phyloP scores from a whole-genome alignment of 2,329 filamentous ascomycete genomes.

The Aspergillus fumigatus region DNA sequence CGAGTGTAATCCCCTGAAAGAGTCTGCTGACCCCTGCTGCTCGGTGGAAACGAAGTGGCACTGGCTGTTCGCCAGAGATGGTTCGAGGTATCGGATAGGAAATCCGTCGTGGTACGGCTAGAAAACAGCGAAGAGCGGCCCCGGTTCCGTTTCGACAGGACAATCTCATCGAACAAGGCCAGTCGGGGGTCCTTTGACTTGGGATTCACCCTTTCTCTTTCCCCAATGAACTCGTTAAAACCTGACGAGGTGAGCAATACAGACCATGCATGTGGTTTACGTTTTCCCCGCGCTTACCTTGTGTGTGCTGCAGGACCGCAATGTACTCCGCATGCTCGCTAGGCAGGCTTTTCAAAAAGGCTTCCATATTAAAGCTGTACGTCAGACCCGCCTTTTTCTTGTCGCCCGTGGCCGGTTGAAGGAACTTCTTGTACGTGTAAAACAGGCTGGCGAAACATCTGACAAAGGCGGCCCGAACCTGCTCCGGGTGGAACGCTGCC shows the following conservation, averaged over 20 bases:
- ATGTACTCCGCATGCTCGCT: slow-evolving; percentile 63
- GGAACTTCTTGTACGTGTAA: slow-evolving; percentile 64
- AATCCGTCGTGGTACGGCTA: slow-evolving; percentile 46
- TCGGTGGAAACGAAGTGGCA: slow-evolving; percentile 52
- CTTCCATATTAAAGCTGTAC: slow-evolving; percentile 64
- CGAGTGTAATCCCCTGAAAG: slow-evolving; percentile 49
- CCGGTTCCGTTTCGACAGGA: slow-evolving; percentile 60
- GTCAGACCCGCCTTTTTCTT: slow-evolving; percentile 59
- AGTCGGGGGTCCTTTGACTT: slow-evolving; percentile 52
- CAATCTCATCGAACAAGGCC: slow-evolving; percentile 61
- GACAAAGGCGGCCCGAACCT: slow-evolving; percentile 64
- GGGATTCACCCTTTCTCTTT: slow-evolving; percentile 52
- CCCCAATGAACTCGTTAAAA: slow-evolving; percentile 62
- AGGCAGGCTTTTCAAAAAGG: slow-evolving; percentile 60
- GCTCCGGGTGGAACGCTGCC: slow-evolving; percentile 62
- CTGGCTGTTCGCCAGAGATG: slow-evolving; percentile 61
- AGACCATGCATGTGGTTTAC: neutral
- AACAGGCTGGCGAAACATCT: slow-evolving; percentile 65
- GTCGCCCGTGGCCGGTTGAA: slow-evolving; percentile 55
- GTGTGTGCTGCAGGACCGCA: slow-evolving; percentile 59
- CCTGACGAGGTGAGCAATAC: slow-evolving; percentile 28
- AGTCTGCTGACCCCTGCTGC: slow-evolving; percentile 44
- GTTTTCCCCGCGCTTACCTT: slow-evolving; percentile 41
- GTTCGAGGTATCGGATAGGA: slow-evolving; percentile 59
- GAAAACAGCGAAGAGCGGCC: slow-evolving; percentile 56